A percentile compares a stretch with the other conserved stretches of the same genome.
These are phyloP conservation scores for Pelargonium australe DNA, from an alignment of 441 rosid species.

Conservation along the genomic window DNA sequence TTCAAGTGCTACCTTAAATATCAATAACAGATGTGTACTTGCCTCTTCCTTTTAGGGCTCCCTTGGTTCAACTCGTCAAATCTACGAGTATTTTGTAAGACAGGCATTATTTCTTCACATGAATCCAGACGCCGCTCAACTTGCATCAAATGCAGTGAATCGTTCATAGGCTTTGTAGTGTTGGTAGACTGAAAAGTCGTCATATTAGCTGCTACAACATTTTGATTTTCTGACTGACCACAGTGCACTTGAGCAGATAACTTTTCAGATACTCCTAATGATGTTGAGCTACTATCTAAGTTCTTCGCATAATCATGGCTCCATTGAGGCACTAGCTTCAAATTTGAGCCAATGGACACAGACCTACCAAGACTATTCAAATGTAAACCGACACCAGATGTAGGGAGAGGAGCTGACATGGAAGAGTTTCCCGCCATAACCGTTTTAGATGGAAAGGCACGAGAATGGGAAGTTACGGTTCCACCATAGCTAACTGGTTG, in stretches of 20 bases:
- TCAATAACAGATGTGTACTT: slow-evolving; percentile 7
- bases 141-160: slow-evolving; percentile 11
- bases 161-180: slow-evolving; percentile 7
- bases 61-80: slow-evolving; percentile 19
- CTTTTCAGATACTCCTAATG: slow-evolving; percentile 3
- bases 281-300: slow-evolving; percentile 11
- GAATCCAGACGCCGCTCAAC: slow-evolving; percentile 18
- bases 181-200: slow-evolving; percentile 11
- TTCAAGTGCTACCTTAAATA: too few species aligned
- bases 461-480: slow-evolving; percentile 1
- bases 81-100: slow-evolving; percentile 17
- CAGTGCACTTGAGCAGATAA: slow-evolving; percentile 1
- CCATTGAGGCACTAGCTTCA: slow-evolving; percentile 1
- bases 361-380: slow-evolving; percentile 5
- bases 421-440: slow-evolving; percentile 9
- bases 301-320: slow-evolving; percentile 8
- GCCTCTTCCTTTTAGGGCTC: slow-evolving; percentile 31
- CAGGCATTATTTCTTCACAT: slow-evolving; percentile 13
- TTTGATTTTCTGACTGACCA: slow-evolving; percentile 17
- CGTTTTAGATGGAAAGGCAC: slow-evolving; percentile 14
- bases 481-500: slow-evolving; percentile 13
- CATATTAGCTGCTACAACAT: slow-evolving; percentile 7
- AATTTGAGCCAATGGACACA: slow-evolving; percentile 14
- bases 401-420: slow-evolving; percentile 8
- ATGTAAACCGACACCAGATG: slow-evolving; percentile 18